phyloP scores from a whole-genome alignment of 176 grass and related monocot genomes.

The Pontederia crassipes region DNA sequence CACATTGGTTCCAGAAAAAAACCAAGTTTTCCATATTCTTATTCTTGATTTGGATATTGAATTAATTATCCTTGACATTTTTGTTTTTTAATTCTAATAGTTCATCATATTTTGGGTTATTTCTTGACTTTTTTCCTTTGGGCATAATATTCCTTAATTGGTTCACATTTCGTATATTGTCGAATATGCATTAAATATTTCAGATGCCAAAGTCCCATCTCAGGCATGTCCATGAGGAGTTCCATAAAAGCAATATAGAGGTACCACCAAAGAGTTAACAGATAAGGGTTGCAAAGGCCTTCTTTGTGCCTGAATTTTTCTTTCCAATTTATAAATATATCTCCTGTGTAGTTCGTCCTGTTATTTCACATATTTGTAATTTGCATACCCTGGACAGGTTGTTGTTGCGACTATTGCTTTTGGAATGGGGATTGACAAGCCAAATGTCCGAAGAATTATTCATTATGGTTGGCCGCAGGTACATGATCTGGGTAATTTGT shows the following conservation, averaged over 20 bases:
- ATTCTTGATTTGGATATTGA: too few species aligned
- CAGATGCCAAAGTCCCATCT: constrained; percentile 82
- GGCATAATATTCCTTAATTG: too few species aligned
- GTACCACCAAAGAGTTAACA: constrained; percentile 16
- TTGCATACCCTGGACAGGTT: constrained; percentile 39
- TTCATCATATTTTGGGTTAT: too few species aligned
- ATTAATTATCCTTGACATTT: too few species aligned
- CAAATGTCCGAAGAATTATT: constrained; percentile 92
- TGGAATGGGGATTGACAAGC: constrained; percentile 96
- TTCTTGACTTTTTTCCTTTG: too few species aligned
- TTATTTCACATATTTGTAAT: not conserved
- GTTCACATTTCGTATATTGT: not conserved
- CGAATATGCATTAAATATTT: constrained; percentile 11
- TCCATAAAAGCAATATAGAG: constrained; percentile 62
- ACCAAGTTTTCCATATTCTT: too few species aligned
- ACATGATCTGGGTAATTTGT: not conserved
- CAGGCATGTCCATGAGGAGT: constrained; percentile 73
- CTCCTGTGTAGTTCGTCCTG: too few species aligned
- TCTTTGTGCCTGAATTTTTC: too few species aligned
- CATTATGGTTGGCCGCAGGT: constrained; percentile 95
- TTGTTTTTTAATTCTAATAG: too few species aligned
- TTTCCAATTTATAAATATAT: too few species aligned
- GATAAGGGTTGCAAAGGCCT: too few species aligned
- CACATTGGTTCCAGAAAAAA: too few species aligned
- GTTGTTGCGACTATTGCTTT: constrained; percentile 98